A percentile compares a stretch with the other conserved stretches of the same genome.
phyloP scores from a whole-genome alignment of 2,329 filamentous ascomycete species.

The Leptographium radiaticola region DNA sequence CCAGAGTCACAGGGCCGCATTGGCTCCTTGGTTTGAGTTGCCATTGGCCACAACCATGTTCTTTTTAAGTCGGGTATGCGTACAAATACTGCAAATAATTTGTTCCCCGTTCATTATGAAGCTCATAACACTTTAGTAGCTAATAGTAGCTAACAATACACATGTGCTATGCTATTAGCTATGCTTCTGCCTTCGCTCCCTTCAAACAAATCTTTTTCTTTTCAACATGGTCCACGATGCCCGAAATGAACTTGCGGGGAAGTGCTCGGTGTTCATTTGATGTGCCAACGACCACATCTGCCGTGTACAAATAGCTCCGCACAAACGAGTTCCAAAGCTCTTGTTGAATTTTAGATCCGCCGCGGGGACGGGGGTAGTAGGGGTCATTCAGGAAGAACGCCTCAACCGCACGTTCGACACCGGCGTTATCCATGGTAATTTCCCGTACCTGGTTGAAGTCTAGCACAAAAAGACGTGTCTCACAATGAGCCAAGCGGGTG shows the following conservation, averaged over 20 bases:
- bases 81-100: too few relatives aligned
- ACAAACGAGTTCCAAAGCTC: slow-evolving; percentile 1
- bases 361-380: slow-evolving; percentile 1
- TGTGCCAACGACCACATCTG: not conserved
- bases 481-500: not conserved
- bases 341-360: not conserved
- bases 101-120: too few relatives aligned
- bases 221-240: not conserved
- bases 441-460: slow-evolving; percentile 2
- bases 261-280: not conserved
- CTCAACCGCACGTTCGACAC: not conserved
- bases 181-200: not conserved
- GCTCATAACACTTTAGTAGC: not conserved
- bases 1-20: too few relatives aligned
- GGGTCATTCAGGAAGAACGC: slow-evolving; percentile 1
- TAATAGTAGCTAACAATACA: too few relatives aligned
- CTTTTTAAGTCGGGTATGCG: too few relatives aligned
- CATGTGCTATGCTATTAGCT: not conserved
- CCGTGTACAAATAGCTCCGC: not conserved
- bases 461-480: not conserved
- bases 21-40: too few relatives aligned
- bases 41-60: too few relatives aligned
- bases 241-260: slow-evolving; percentile 1
- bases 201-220: not conserved
- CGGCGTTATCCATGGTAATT: not conserved